Percentiles rank a stretch among this genome's conserved stretches.
Conservation (phyloP, 495 filamentous ascomycete genomes). For the Tuber borchii region DNA sequence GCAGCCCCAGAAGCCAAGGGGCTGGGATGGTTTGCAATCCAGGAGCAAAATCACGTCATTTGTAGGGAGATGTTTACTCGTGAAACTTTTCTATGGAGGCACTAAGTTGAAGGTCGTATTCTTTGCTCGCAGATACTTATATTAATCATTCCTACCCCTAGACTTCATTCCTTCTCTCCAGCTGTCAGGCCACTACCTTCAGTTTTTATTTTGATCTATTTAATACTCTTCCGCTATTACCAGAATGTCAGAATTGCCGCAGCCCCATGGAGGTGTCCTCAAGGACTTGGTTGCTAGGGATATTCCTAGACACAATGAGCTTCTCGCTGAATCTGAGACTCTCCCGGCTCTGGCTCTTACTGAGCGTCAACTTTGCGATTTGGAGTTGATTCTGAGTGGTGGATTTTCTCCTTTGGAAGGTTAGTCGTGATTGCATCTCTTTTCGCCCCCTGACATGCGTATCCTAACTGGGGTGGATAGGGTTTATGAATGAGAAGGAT, state of each 20-base stretch:
- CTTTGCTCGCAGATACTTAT: slow-evolving; percentile 4
- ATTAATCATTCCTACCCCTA: background rate
- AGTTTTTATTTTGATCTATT: background rate
- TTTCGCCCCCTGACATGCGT: slow-evolving; percentile 13
- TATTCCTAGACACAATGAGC: slow-evolving; percentile 64
- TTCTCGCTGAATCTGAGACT: slow-evolving; percentile 74
- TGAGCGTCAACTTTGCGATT: slow-evolving; percentile 93
- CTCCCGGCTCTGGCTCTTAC: slow-evolving; percentile 77
- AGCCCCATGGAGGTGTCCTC: slow-evolving; percentile 91
- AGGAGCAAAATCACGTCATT: slow-evolving; percentile 29
- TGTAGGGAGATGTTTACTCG: background rate
- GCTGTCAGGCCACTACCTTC: background rate
- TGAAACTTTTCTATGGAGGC: background rate
- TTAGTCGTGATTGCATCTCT: slow-evolving; percentile 46
- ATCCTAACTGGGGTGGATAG: slow-evolving; percentile 18
- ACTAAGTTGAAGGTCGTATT: background rate
- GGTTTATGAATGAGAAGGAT: slow-evolving; percentile 91
- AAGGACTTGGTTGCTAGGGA: slow-evolving; percentile 96
- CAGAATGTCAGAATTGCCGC: slow-evolving; percentile 37
- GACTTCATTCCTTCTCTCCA: background rate
- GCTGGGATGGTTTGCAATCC: background rate
- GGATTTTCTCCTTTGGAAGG: slow-evolving; percentile 97
- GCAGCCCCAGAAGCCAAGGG: background rate
- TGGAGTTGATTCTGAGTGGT: slow-evolving; percentile 91
- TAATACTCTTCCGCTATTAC: background rate